Conservation (phyloP, 345 rosid species). For the Cardamine occulta region DNA sequence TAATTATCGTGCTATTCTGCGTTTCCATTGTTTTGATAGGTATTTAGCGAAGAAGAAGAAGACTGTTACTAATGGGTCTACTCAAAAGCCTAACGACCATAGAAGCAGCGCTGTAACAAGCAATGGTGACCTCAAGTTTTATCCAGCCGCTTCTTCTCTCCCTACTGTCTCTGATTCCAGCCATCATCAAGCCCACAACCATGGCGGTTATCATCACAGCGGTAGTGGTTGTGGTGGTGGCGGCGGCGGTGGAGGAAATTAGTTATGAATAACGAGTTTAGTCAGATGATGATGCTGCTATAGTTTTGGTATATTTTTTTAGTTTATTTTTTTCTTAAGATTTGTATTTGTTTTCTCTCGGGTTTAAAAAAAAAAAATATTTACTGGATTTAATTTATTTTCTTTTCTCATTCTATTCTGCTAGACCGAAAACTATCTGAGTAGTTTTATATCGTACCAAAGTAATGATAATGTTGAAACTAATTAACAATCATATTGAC, state of each 20-base stretch:
- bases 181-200: not conserved
- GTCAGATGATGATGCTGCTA: not conserved
- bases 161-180: conserved; percentile 17
- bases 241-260: not conserved
- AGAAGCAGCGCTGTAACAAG: conserved; percentile 15
- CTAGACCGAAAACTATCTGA: not conserved
- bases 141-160: conserved; percentile 34
- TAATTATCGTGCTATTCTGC: too few relatives aligned
- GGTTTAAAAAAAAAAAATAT: not conserved
- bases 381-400: not conserved
- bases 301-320: not conserved
- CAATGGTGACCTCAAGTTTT: conserved; percentile 13
- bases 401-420: not conserved
- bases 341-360: not conserved
- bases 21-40: not conserved
- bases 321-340: not conserved
- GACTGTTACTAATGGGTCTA: conserved; percentile 8
- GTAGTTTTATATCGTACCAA: not conserved
- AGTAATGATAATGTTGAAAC: not conserved
- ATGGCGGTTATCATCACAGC: not conserved
- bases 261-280: conserved; percentile 8
- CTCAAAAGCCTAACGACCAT: conserved; percentile 4
- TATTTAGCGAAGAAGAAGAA: not conserved
- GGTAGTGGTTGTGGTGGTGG: too few relatives aligned
- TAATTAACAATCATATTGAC: too few relatives aligned